Base-by-base conservation (phyloP, 768 basidiomycete genomes). In the Imleria badia region DNA sequence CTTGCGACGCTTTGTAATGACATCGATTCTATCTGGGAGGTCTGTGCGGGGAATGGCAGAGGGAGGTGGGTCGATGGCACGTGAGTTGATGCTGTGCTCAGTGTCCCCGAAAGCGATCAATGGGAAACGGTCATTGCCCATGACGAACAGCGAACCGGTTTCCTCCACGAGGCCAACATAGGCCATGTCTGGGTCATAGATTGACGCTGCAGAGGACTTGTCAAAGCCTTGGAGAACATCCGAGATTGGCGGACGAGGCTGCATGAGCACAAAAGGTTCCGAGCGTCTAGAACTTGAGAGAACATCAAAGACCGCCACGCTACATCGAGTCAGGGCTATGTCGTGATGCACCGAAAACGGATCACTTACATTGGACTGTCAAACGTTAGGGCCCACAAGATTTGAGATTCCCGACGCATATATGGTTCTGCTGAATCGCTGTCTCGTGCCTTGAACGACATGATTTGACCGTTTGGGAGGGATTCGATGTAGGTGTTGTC, bases 291-390 rank as follows among this genome's bases (percentile, higher is more conserved):
- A 56, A 45, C 70, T 69, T n/a, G 71, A 61, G 6, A 91, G 75
- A 42, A 93, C 81, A 65, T 94, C 91, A 61, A 93, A 91, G 23
- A 91, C 78, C 33, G 89, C 91, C 30, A 96, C 94, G 53, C 92
- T 91, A 60, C 39, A 14, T 17, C 17, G 45, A 22, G 31, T 13
- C 17, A 44, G 44, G 8, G 26, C 31, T 19, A 26, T 3, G 31
- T 34, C 17, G 22, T 15, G 43, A 48, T 33, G 35, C 12, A 29
- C 20, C 19, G 44, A 35, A 36, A 49, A 45, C 41, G 23, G 35
- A 54, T 15, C 15, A 70, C 86, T 62, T 65, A 93, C 91, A 90
- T 80, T 14, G 91, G 89, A 56, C 77, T 77, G 23, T 73, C 70
- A 62, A 91, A 90, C 6, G 73, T 71, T 6, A 75, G 72, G 1